A percentile compares a stretch with the other conserved stretches of the same genome.
phyloP scores from a whole-genome alignment of 1,139 yeast genomes.

The Debaryomyces sp. region DNA sequence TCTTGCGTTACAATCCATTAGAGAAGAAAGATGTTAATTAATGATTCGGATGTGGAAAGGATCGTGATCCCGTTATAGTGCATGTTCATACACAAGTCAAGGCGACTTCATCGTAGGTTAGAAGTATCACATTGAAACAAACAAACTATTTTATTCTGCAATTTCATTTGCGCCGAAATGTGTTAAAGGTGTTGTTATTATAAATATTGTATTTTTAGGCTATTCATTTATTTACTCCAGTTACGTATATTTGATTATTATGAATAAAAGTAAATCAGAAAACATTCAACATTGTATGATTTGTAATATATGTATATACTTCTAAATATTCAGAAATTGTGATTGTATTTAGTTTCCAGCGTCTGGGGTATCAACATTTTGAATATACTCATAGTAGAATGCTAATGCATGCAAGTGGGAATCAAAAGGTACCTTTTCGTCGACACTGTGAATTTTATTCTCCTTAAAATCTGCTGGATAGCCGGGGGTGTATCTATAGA shows the following conservation, averaged over 20 bases:
- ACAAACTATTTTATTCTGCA: background rate
- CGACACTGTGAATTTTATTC: slow-evolving; percentile 40
- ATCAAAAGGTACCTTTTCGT: slow-evolving; percentile 38
- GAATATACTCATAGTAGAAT: slow-evolving; percentile 41
- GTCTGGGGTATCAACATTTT: slow-evolving; percentile 24
- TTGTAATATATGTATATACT: background rate
- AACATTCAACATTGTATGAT: background rate
- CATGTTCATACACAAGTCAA: background rate
- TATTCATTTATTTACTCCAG: slow-evolving; percentile 5
- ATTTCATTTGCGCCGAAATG: background rate
- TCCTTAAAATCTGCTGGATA: slow-evolving; percentile 20
- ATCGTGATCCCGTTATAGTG: background rate
- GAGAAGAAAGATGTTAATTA: slow-evolving; percentile 76
- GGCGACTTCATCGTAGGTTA: background rate
- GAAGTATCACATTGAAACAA: background rate
- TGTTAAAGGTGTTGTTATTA: background rate
- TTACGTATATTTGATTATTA: slow-evolving; percentile 4
- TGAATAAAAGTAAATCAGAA: slow-evolving; percentile 5
- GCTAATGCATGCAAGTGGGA: slow-evolving; percentile 45
- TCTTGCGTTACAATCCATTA: slow-evolving; percentile 93
- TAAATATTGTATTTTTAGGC: slow-evolving; percentile 7
- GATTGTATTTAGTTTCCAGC: slow-evolving; percentile 16
- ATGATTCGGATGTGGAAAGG: background rate
- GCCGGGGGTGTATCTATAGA: slow-evolving; percentile 36
- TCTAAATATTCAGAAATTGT: background rate